Percentiles rank a stretch among this genome's conserved stretches.
Evolutionary conservation across 495 filamentous ascomycete species (phyloP).

Genomic region (Evansstolkia leycettana): DNA sequence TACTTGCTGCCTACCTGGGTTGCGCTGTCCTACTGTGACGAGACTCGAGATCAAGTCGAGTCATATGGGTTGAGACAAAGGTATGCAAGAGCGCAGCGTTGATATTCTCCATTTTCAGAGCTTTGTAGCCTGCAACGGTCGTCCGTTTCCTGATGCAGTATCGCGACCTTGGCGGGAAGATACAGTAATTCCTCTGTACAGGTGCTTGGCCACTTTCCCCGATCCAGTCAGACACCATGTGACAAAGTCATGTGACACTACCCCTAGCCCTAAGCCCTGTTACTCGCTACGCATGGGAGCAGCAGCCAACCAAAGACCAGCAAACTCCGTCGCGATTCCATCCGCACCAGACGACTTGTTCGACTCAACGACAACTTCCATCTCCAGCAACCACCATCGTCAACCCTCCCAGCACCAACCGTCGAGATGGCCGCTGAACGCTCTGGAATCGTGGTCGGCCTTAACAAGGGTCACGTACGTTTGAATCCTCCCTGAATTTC

Average conservation of each 20-base stretch:
- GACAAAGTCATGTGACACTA: slow-evolving; percentile 2
- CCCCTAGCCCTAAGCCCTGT: slow-evolving; percentile 14
- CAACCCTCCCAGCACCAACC: slow-evolving; percentile 31
- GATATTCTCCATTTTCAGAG: no score
- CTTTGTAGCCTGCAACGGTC: no score
- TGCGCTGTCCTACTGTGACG: no score
- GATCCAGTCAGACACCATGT: no score
- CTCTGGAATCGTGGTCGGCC: slow-evolving; percentile 66
- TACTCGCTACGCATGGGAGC: slow-evolving; percentile 21
- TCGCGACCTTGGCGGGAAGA: no score
- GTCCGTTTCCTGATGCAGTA: no score
- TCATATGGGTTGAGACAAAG: no score
- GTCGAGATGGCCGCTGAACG: slow-evolving; percentile 51
- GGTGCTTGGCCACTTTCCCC: no score
- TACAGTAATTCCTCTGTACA: no score
- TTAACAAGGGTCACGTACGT: slow-evolving; percentile 87
- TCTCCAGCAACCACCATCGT: slow-evolving; percentile 32
- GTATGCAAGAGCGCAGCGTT: no score
- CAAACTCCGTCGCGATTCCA: slow-evolving; percentile 21
- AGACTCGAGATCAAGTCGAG: no score
- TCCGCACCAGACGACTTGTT: slow-evolving; percentile 21
- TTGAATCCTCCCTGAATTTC: slow-evolving; percentile 6
- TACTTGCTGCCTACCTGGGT: no score
- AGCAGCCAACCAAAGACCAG: slow-evolving; percentile 20
- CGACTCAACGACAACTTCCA: slow-evolving; percentile 12